A percentile compares a stretch with the other conserved stretches of the same genome.
These are phyloP conservation scores for Acephala macrosclerotiorum DNA, from an alignment of 2,329 filamentous ascomycete species.

Conservation along the genomic window DNA sequence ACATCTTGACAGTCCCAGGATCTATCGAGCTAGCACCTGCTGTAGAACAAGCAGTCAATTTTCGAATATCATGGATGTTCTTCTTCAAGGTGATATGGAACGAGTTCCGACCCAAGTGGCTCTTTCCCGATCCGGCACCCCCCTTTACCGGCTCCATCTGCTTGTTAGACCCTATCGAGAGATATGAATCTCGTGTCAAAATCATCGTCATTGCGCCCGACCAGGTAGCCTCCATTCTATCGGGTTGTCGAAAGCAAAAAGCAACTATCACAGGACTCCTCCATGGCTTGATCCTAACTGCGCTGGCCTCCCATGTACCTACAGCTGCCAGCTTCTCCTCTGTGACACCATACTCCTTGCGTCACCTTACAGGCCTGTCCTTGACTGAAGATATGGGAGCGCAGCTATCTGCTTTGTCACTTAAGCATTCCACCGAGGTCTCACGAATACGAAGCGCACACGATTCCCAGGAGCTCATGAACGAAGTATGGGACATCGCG, in stretches of 20 bases:
- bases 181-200: constrained; percentile 20
- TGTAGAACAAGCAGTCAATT: constrained; percentile 36
- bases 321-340: constrained; percentile 47
- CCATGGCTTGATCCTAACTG: constrained; percentile 53
- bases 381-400: constrained; percentile 41
- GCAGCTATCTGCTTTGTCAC: constrained; percentile 44
- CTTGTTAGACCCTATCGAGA: constrained; percentile 43
- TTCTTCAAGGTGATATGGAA: constrained; percentile 51
- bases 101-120: constrained; percentile 49
- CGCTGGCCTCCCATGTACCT: constrained; percentile 50
- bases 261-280: constrained; percentile 58
- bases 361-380: constrained; percentile 46
- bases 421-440: constrained; percentile 15
- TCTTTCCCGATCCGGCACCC: constrained; percentile 40
- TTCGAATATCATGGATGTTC: constrained; percentile 49
- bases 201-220: constrained; percentile 22
- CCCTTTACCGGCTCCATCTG: constrained; percentile 51
- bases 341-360: constrained; percentile 54
- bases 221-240: constrained; percentile 15
- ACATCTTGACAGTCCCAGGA: constrained; percentile 44
- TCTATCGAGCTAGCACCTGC: constrained; percentile 33
- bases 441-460: constrained; percentile 38
- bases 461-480: constrained; percentile 21
- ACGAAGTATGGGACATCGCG: constrained; percentile 51
- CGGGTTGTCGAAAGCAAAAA: constrained; percentile 40